Evolutionary conservation across 306 rosid species (phyloP).

Genomic region (Quercus wislizeni): DNA sequence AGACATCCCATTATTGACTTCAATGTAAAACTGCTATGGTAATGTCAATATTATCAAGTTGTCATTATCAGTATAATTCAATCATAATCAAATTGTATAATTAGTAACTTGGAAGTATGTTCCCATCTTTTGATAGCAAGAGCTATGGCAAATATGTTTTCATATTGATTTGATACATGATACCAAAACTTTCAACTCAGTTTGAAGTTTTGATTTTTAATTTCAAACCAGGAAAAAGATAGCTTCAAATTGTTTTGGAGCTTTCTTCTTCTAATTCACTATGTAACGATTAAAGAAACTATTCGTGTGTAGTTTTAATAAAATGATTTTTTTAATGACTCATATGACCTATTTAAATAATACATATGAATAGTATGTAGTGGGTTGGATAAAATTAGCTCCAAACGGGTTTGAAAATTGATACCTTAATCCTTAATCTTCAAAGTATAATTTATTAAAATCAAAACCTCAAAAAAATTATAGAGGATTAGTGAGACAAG

Average conservation of each 20-base stretch:
- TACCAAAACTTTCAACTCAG: not conserved
- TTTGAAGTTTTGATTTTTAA: not conserved
- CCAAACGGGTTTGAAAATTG: not conserved
- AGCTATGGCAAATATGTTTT: not conserved
- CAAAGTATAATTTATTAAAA: not conserved
- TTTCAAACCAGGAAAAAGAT: not conserved
- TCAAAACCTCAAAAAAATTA: not conserved
- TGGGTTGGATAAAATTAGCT: no score
- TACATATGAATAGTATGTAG: no score
- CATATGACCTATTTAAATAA: no score
- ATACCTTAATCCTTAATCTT: not conserved
- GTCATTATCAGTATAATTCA: not conserved
- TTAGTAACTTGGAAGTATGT: not conserved
- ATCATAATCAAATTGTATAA: not conserved
- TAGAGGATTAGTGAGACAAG: no score
- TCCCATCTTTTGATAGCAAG: not conserved
- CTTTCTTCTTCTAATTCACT: no score
- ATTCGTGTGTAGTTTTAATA: no score
- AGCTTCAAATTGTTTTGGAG: no score
- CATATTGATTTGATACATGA: not conserved
- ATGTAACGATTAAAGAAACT: no score
- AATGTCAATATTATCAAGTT: not conserved
- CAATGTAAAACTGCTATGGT: no score
- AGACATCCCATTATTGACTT: no score
- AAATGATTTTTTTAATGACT: no score